Conservation (phyloP, 2,329 filamentous ascomycete genomes). For the Fusarium sp. region DNA sequence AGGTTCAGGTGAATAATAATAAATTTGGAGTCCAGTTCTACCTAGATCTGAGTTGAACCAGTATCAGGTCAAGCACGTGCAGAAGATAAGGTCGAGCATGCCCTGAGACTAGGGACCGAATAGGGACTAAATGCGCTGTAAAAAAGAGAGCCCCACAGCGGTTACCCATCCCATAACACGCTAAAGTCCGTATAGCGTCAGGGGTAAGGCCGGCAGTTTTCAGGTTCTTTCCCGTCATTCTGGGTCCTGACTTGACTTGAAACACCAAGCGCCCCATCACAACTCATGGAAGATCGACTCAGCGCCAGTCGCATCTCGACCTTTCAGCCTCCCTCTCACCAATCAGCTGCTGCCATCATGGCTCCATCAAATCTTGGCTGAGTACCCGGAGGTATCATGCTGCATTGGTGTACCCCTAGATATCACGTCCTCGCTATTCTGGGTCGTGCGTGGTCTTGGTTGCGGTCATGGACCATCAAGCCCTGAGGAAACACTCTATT, state of each 20-base stretch:
- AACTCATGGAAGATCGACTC: conserved; percentile 29
- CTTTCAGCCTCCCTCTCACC: conserved; percentile 27
- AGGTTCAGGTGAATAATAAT: conserved; percentile 8
- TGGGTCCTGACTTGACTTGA: conserved; percentile 36
- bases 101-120: conserved; percentile 18
- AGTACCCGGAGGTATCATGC: conserved; percentile 26
- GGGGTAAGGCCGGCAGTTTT: conserved; percentile 26
- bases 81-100: conserved; percentile 14
- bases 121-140: not conserved
- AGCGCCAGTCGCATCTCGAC: conserved; percentile 43
- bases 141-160: not conserved
- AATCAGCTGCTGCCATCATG: conserved; percentile 29
- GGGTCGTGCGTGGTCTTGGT: conserved; percentile 29
- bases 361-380: conserved; percentile 34
- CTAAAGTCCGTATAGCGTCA: conserved; percentile 27
- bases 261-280: conserved; percentile 45
- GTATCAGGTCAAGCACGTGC: conserved; percentile 37
- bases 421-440: conserved; percentile 16
- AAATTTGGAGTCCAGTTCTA: not conserved
- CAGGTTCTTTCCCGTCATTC: conserved; percentile 19
- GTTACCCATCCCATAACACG: conserved; percentile 4
- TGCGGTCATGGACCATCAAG: conserved; percentile 20
- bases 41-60: conserved; percentile 6
- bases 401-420: conserved; percentile 31
- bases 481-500: conserved; percentile 35